phyloP scores from a whole-genome alignment of 2,329 filamentous ascomycete species.

The Monosporascus sp. region DNA sequence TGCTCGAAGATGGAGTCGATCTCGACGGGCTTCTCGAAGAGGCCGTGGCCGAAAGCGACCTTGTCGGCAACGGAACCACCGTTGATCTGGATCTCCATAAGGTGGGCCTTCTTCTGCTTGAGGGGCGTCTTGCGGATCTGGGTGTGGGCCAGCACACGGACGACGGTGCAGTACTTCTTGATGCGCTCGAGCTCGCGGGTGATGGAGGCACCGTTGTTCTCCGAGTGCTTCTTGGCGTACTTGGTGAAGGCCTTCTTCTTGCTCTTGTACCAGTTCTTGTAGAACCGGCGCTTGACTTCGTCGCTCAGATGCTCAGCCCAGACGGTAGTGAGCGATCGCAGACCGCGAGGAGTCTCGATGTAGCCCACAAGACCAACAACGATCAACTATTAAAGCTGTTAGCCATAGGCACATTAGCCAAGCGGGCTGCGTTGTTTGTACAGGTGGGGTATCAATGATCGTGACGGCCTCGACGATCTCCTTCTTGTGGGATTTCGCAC shows the following conservation, averaged over 20 bases:
- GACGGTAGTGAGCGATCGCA: conserved; percentile 98
- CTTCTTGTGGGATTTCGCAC: conserved; percentile 99
- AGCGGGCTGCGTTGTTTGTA: conserved; percentile 83
- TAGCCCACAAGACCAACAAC: conserved; percentile 99
- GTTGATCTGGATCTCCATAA: conserved; percentile 99
- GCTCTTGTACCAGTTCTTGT: conserved; percentile 99
- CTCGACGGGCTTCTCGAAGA: conserved; percentile 98
- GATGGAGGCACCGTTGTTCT: conserved; percentile 84
- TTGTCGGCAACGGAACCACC: conserved; percentile 94
- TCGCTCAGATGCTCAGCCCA: conserved; percentile 99
- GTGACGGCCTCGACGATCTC: conserved; percentile 86
- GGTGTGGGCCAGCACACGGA: conserved; percentile 98
- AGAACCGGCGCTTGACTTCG: conserved; percentile 99
- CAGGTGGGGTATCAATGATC: conserved; percentile 89
- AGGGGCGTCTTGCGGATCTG: conserved; percentile 98
- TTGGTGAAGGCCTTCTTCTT: conserved; percentile 99
- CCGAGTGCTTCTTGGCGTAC: conserved; percentile 99
- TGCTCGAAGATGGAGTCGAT: conserved; percentile 96
- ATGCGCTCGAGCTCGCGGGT: conserved; percentile 98
- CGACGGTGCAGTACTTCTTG: conserved; percentile 99
- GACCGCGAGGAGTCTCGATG: conserved; percentile 99
- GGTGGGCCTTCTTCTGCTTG: conserved; percentile 99
- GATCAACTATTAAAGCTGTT: conserved; percentile 82
- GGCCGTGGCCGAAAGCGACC: conserved; percentile 88
- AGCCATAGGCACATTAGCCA: conserved; percentile 67